These are phyloP conservation scores for Coffea humblotiana DNA, from an alignment of 305 asterid species.

Conservation along the genomic window DNA sequence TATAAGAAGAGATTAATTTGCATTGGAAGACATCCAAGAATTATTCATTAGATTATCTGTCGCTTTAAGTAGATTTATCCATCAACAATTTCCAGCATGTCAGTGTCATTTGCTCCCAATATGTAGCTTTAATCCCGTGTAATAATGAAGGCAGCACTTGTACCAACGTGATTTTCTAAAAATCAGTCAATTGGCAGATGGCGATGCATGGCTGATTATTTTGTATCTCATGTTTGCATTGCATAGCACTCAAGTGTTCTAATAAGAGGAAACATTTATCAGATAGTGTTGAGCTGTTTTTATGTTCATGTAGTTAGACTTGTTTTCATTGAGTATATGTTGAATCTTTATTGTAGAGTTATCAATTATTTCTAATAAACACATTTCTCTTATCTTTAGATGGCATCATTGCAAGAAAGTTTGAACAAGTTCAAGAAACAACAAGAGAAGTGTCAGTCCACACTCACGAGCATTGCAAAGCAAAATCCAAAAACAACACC, in stretches of 20 bases:
- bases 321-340: not conserved
- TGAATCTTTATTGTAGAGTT: not conserved
- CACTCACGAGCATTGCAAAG: slow-evolving; percentile 52
- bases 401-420: slow-evolving; percentile 70
- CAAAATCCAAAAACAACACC: slow-evolving; percentile 40
- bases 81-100: not conserved
- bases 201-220: not conserved
- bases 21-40: not conserved
- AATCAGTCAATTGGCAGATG: not conserved
- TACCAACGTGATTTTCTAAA: not conserved
- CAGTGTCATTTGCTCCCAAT: not conserved
- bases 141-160: not conserved
- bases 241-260: not conserved
- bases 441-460: slow-evolving; percentile 77
- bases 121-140: not conserved
- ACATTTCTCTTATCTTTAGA: slow-evolving; percentile 34
- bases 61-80: not conserved
- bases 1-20: not conserved
- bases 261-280: not conserved
- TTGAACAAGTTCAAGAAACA: slow-evolving; percentile 64
- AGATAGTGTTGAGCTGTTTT: not conserved
- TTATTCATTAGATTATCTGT: not conserved
- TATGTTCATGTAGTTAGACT: not conserved
- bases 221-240: slow-evolving; percentile 1
- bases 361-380: not conserved